Percentiles rank a stretch among this genome's conserved stretches.
These are phyloP conservation scores for Globisporangium iwayamae DNA, from an alignment of 352 stramenopile genomes.

Conservation along the genomic window DNA sequence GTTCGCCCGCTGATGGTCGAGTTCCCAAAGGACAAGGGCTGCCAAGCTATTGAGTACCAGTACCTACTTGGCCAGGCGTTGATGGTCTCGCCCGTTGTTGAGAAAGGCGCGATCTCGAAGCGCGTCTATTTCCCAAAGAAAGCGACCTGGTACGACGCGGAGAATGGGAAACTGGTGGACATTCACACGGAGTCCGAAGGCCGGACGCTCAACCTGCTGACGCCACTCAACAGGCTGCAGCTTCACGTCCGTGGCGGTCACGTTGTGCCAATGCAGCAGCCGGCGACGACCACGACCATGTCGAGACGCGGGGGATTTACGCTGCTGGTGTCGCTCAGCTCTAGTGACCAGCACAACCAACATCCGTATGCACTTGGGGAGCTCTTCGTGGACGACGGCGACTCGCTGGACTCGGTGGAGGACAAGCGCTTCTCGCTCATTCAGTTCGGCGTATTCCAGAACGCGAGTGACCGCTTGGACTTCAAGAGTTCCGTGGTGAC, in stretches of 20 bases:
- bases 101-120: slow-evolving; percentile 51
- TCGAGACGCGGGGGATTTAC: slow-evolving; percentile 54
- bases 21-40: slow-evolving; percentile 47
- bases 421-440: slow-evolving; percentile 55
- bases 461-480: slow-evolving; percentile 31
- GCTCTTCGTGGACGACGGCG: slow-evolving; percentile 73
- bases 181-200: slow-evolving; percentile 8
- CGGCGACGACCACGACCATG: slow-evolving; percentile 48
- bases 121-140: slow-evolving; percentile 65
- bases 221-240: slow-evolving; percentile 53
- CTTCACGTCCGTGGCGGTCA: slow-evolving; percentile 61
- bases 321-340: slow-evolving; percentile 46
- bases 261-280: slow-evolving; percentile 59
- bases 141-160: slow-evolving; percentile 62
- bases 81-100: slow-evolving; percentile 77
- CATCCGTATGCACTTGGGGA: slow-evolving; percentile 38
- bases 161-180: slow-evolving; percentile 36
- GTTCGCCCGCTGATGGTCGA: slow-evolving; percentile 59
- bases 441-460: slow-evolving; percentile 36
- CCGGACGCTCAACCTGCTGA: slow-evolving; percentile 37
- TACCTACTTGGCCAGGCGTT: slow-evolving; percentile 69
- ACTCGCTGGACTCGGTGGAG: slow-evolving; percentile 58
- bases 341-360: slow-evolving; percentile 3
- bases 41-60: slow-evolving; percentile 49
- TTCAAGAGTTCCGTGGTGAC: slow-evolving; percentile 32